phyloP scores from a whole-genome alignment of 129 eudicot species.

The Escallonia rubra region DNA sequence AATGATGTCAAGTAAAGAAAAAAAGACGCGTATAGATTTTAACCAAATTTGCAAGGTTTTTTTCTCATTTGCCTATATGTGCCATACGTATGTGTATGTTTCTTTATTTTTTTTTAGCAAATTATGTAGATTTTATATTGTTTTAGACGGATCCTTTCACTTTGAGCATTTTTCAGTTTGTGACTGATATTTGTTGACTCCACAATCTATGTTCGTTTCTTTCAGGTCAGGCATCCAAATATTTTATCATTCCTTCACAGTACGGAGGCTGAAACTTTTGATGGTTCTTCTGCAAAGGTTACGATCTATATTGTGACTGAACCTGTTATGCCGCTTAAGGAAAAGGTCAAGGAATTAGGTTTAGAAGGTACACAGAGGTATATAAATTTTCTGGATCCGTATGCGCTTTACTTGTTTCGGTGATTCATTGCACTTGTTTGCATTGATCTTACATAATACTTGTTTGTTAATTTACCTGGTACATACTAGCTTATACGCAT shows the following conservation, averaged over 20 bases:
- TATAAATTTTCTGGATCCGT: slow-evolving; percentile 1
- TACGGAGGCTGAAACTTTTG: slow-evolving; percentile 78
- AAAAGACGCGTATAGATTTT: no score
- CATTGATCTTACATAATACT: background rate
- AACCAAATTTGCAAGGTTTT: no score
- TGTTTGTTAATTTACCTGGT: background rate
- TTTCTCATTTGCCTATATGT: no score
- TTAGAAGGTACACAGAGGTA: slow-evolving; percentile 87
- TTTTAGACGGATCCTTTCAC: no score
- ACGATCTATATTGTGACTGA: slow-evolving; percentile 91
- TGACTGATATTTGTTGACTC: background rate
- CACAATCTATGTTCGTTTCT: slow-evolving; percentile 7
- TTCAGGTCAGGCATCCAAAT: slow-evolving; percentile 98
- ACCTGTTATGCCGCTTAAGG: slow-evolving; percentile 93
- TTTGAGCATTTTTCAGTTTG: no score
- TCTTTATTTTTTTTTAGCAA: background rate
- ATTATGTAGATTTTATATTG: no score
- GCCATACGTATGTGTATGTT: background rate
- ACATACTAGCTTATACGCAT: background rate
- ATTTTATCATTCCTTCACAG: slow-evolving; percentile 90
- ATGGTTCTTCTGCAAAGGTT: slow-evolving; percentile 72
- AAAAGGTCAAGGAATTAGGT: slow-evolving; percentile 89
- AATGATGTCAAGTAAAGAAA: no score
- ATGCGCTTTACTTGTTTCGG: background rate
- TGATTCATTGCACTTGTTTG: background rate